Evolutionary conservation across 495 filamentous ascomycete genomes (phyloP).

Genomic region (Trichoderma asperelloides): DNA sequence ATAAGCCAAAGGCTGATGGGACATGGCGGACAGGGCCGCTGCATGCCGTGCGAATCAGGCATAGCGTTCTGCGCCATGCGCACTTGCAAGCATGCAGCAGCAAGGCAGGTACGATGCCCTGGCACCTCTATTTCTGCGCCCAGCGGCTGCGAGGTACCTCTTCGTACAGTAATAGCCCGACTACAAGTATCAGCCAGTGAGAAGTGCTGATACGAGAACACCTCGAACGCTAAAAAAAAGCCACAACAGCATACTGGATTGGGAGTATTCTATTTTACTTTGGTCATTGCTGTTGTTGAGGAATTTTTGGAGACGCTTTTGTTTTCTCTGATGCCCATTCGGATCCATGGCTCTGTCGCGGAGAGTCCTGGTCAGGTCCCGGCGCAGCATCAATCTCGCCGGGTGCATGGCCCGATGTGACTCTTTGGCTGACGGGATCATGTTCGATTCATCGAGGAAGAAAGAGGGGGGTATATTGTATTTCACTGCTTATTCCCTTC

Average conservation of each 20-base stretch:
- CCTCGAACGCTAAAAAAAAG: no score
- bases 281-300: not conserved
- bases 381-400: not conserved
- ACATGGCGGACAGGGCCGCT: conserved; percentile 8
- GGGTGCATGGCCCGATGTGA: conserved; percentile 2
- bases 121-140: not conserved
- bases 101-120: not conserved
- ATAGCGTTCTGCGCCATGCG: conserved; percentile 6
- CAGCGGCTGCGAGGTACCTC: no score
- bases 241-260: no score
- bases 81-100: conserved; percentile 3
- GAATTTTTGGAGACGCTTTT: not conserved
- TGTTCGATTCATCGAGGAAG: no score
- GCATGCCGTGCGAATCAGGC: conserved; percentile 4
- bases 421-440: not conserved
- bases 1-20: not conserved
- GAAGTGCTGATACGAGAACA: no score
- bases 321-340: not conserved
- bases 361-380: not conserved
- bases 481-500: no score
- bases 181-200: no score
- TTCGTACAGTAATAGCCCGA: no score
- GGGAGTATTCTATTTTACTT: no score
- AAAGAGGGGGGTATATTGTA: no score
- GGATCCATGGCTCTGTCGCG: not conserved